A percentile compares a stretch with the other conserved stretches of the same genome.
Conservation (phyloP, 1,284 basidiomycete genomes). For the Fomitiporia mediterranea region DNA sequence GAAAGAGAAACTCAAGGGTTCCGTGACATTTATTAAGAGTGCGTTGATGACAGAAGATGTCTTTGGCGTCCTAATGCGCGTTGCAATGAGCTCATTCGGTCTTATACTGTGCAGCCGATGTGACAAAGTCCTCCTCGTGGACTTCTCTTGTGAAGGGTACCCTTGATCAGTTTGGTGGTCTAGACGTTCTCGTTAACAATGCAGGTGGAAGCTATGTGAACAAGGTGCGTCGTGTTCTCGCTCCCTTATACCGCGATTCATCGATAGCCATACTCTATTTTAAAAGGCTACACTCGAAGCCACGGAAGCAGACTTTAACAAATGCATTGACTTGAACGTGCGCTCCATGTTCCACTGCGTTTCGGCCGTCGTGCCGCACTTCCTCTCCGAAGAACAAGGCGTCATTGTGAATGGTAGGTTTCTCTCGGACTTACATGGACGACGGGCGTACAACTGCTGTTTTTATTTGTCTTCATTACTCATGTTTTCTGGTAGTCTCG, state of each 20-base stretch:
- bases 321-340: constrained; percentile 16
- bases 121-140: constrained; percentile 14
- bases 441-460: too few relatives aligned
- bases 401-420: constrained; percentile 14
- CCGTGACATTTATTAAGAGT: constrained; percentile 9
- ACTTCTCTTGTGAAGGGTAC: constrained; percentile 7
- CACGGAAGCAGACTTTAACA: constrained; percentile 14
- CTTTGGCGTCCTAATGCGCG: background rate
- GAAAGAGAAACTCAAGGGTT: background rate
- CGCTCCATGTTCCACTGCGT: constrained; percentile 17
- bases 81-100: background rate
- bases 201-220: constrained; percentile 17
- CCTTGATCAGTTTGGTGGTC: constrained; percentile 7
- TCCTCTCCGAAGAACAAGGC: constrained; percentile 13
- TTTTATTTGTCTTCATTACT: background rate
- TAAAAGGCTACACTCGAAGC: constrained; percentile 15
- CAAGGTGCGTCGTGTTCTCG: constrained; percentile 3
- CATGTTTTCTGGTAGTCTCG: constrained; percentile 4
- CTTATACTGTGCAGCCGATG: constrained; percentile 9
- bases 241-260: background rate
- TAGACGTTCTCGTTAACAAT: constrained; percentile 19
- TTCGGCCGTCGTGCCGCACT: constrained; percentile 14
- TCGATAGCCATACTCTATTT: background rate
- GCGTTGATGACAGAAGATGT: background rate
- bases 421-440: background rate